Percentiles rank a stretch among this genome's conserved stretches.
phyloP scores from a whole-genome alignment of 2,329 filamentous ascomycete genomes.

The Scedosporium dehoogii region DNA sequence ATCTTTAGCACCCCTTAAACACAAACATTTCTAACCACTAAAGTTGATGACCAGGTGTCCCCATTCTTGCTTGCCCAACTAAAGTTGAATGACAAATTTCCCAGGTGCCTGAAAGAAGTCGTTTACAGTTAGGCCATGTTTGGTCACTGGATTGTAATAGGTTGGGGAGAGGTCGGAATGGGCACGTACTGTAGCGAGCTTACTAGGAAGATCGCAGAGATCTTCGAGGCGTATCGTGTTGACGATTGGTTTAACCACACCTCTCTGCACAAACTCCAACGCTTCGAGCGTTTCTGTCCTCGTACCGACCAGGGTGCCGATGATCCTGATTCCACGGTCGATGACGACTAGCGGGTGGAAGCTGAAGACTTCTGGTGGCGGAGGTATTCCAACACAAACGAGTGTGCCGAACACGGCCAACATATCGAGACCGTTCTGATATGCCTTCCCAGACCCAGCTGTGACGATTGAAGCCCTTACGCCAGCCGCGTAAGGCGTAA shows the following conservation, averaged over 20 bases:
- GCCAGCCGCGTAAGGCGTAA: constrained; percentile 15
- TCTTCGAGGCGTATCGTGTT: neutral
- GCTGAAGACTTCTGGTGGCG: constrained; percentile 14
- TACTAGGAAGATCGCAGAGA: neutral
- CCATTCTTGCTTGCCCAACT: neutral
- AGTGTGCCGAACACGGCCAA: constrained; percentile 27
- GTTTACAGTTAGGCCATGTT: neutral
- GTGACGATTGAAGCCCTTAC: constrained; percentile 20
- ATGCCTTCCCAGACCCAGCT: constrained; percentile 20
- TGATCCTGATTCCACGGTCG: constrained; percentile 21
- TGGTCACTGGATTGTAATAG: neutral
- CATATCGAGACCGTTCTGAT: constrained; percentile 22
- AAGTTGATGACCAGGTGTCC: neutral
- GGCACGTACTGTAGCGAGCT: neutral
- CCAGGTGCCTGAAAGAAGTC: neutral
- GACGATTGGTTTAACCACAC: neutral
- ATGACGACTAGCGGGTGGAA: constrained; percentile 27
- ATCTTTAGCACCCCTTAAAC: too few relatives aligned
- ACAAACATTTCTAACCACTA: neutral
- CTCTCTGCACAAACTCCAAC: constrained; percentile 24
- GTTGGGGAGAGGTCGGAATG: neutral
- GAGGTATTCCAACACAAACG: constrained; percentile 27
- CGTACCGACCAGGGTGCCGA: constrained; percentile 26
- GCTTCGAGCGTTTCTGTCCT: constrained; percentile 28
- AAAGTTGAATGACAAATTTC: neutral